These are phyloP conservation scores for Ophiostoma fasciatum DNA, from an alignment of 2,329 filamentous ascomycete genomes.

Conservation along the genomic window DNA sequence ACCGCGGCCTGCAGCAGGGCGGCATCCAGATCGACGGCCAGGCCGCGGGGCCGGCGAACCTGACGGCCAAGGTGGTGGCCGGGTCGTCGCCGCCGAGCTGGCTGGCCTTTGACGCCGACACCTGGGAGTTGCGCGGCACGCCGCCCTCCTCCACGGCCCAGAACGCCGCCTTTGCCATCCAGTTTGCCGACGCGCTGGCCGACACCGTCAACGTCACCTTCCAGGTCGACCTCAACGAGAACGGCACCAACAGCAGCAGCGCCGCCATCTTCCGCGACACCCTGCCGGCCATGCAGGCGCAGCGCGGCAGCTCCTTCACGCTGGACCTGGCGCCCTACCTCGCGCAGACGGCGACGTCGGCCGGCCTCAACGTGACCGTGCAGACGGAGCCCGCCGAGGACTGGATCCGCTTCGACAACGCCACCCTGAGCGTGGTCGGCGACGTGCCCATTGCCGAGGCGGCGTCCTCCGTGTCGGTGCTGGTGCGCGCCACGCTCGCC, in stretches of 20 bases:
- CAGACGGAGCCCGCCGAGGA: constrained; percentile 20
- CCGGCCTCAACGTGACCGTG: constrained; percentile 24
- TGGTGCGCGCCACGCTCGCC: constrained; percentile 19
- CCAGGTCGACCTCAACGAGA: constrained; percentile 16
- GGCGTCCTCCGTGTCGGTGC: constrained; percentile 14
- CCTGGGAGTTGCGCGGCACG: constrained; percentile 49
- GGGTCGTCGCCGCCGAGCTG: constrained; percentile 46
- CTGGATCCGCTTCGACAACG: constrained; percentile 28
- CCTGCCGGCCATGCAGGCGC: constrained; percentile 24
- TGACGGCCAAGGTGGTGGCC: constrained; percentile 31
- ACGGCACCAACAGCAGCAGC: no score
- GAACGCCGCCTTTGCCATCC: constrained; percentile 47
- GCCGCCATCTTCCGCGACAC: constrained; percentile 28
- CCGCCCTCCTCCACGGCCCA: constrained; percentile 41
- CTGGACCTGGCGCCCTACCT: constrained; percentile 30
- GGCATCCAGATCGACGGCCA: constrained; percentile 44
- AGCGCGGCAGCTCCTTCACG: constrained; percentile 25
- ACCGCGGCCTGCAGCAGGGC: constrained; percentile 31
- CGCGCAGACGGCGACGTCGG: constrained; percentile 21
- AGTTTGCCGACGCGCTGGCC: constrained; percentile 41
- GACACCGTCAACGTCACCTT: constrained; percentile 45
- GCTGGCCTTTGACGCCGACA: constrained; percentile 49
- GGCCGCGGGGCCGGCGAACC: constrained; percentile 22
- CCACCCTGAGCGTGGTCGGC: constrained; percentile 23
- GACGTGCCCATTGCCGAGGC: constrained; percentile 22